These are phyloP conservation scores for Ophiostoma angusticollis DNA, from an alignment of 2,329 filamentous ascomycete species.

Conservation along the genomic window DNA sequence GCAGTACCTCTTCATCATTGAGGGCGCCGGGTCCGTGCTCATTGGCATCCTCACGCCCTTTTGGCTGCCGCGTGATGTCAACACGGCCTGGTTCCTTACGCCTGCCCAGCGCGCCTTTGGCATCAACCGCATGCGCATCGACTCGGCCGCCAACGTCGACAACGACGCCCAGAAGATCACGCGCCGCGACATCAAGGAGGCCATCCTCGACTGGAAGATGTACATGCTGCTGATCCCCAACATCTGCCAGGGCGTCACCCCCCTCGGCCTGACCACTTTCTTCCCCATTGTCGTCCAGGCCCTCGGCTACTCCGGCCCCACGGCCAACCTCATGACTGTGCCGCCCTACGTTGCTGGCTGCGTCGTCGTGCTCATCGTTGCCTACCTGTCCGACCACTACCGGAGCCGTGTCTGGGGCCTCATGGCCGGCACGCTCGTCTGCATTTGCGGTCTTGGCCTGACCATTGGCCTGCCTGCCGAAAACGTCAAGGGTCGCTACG, in stretches of 20 bases:
- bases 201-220: conserved; percentile 8
- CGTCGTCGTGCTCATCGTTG: conserved; percentile 1
- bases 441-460: conserved; percentile 1
- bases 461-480: conserved; percentile 3
- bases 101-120: conserved; percentile 22
- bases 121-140: conserved; percentile 5
- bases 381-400: conserved; percentile 4
- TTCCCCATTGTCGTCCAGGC: conserved; percentile 10
- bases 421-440: conserved; percentile 2
- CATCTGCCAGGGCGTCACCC: conserved; percentile 7
- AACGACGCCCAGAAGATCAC: conserved; percentile 4
- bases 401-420: conserved; percentile 6
- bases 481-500: conserved; percentile 2
- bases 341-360: conserved; percentile 7
- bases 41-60: conserved; percentile 22
- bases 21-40: conserved; percentile 27
- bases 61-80: conserved; percentile 13
- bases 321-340: conserved; percentile 5
- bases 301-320: conserved; percentile 9
- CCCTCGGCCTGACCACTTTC: conserved; percentile 6
- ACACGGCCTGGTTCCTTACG: conserved; percentile 26
- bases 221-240: conserved; percentile 4
- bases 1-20: conserved; percentile 33
- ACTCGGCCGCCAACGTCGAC: conserved; percentile 3
- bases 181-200: conserved; percentile 5